Base-by-base conservation (phyloP, 805 yeast genomes). In the Wickerhamomyces strasburgensis region DNA sequence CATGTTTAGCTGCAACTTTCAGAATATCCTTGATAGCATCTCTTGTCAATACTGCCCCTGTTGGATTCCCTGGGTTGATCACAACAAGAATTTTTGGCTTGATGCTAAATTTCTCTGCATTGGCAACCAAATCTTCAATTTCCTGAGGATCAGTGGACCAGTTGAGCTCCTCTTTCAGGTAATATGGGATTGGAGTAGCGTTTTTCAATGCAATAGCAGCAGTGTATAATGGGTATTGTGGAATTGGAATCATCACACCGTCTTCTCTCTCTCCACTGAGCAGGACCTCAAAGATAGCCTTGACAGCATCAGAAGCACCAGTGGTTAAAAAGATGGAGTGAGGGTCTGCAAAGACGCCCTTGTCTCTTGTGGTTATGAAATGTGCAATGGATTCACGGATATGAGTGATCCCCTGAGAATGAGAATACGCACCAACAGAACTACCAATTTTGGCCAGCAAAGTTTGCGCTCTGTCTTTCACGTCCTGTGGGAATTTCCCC, bases 11-110 rank as follows among this genome's bases (percentile, higher is more conserved):
- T 23, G 96, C 95, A 39, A 90, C 73, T 27, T 73, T 68, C 40
- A 93, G 68, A 37, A 93, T 72, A 29, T 79, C 81, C 29, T 69
- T 76, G 54, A 93, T 87, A 44, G 80, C 78, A 5, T 72, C 73
- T 34, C 67, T 69, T 8, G 73, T 60, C 40, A 93, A 68, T 37
- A 88, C 78, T 1, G 96, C 75, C 29, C 99, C 99, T 0, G 99
- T 93, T 46, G 99, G 99, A 63, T 93, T 93, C 40, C 99, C 98
- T 2, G 99, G 99, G 65, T 93, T 93, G 55, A 93, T 93, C 13
- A 93, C 85, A 3, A 90, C 98, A 37, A 94, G 65, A 41, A 90
- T 80, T 51, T 85, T 77, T 45, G 93, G 81, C 10, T 62, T 67
- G 19, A 84, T 61, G 2, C 83, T 85, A 25, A 73, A 62, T 3